These are phyloP conservation scores for Crithidia acanthocephali DNA, from an alignment of 208 protist species.

Conservation along the genomic window DNA sequence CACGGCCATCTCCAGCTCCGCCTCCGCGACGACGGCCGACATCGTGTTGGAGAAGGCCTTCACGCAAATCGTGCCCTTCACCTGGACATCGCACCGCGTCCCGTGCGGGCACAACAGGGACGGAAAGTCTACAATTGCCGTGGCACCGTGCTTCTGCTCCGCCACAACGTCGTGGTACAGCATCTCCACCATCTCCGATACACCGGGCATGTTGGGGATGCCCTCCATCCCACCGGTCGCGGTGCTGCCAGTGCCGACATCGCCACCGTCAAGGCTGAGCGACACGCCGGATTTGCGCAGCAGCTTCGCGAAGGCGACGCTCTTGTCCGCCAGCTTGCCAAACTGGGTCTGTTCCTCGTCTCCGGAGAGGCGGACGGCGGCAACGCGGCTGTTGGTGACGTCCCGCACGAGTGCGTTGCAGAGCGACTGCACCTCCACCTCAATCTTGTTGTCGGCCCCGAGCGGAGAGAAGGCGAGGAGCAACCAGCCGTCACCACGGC, in stretches of 20 bases:
- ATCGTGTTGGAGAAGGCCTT: conserved; percentile 72
- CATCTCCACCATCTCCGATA: conserved; percentile 81
- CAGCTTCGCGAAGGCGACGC: conserved; percentile 62
- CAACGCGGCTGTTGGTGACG: conserved; percentile 49
- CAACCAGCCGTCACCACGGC: conserved; percentile 81
- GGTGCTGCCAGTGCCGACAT: not conserved
- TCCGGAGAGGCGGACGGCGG: conserved; percentile 61
- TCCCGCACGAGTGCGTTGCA: conserved; percentile 80
- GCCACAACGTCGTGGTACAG: conserved; percentile 81
- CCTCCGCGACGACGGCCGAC: conserved; percentile 8
- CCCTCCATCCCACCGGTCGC: conserved; percentile 32
- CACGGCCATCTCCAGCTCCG: conserved; percentile 5
- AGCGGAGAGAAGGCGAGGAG: conserved; percentile 72
- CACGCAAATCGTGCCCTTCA: conserved; percentile 67
- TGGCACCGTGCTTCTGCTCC: conserved; percentile 50
- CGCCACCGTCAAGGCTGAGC: conserved; percentile 9
- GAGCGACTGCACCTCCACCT: conserved; percentile 76
- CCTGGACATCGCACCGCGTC: conserved; percentile 70
- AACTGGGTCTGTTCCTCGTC: conserved; percentile 83
- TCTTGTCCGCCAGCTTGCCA: conserved; percentile 42
- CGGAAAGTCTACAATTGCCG: conserved; percentile 74
- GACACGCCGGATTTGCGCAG: conserved; percentile 42
- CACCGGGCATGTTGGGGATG: conserved; percentile 45
- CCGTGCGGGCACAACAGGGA: conserved; percentile 72
- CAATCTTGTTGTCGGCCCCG: conserved; percentile 42